Evolutionary conservation across 2,329 filamentous ascomycete species (phyloP), one percentile per base, ranked within the genome.

Genomic region (Scolecobasidium constrictum): DNA sequence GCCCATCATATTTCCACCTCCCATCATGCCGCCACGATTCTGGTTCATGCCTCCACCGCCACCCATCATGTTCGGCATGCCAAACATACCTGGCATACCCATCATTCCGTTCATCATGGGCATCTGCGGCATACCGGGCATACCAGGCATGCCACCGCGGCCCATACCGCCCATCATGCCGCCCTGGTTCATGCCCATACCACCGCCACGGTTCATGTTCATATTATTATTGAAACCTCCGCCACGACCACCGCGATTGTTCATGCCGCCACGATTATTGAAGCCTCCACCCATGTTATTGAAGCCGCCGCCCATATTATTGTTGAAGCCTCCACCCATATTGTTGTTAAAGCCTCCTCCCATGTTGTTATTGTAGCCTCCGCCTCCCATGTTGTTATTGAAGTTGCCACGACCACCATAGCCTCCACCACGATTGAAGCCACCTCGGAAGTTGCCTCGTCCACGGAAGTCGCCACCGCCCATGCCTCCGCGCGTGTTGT

Each of bases 351-450:
- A 41, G 43, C 45, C 22, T 28, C 45, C 31, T 37, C 42, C 31
- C 20, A 16, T 15, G 42, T 40, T 47, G 35, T 57, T 48, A 38
- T 46, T 21, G 26, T 38, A 41, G 19, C 50, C 53, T 37, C 52
- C 52, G 34, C 57, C 56, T 48, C 56, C 57, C 6, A 53, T 50
- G 23, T 55, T 55, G 45, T 48, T 51, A 37, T 52, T 53, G 23
- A 7, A 44, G 21, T 26, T 26, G 6, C 17, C 17, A 4, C 48
- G 48, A 35, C 47, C 47, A 17, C 53, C 50, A 35, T 62, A 74
- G 51, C 71, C 70, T 28, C 71, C 73, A 42, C 71, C 68, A 62
- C 72, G 75, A 47, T 64, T 69, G 45, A 58, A 61, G 22, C 51
- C 52, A 21, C 55, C 57, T 46, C 23, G 49, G 44, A 47, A 44